Evolutionary conservation across 768 basidiomycete species (phyloP), one percentile per base, ranked within the genome.

Genomic region (Hygrocybe coccinea): DNA sequence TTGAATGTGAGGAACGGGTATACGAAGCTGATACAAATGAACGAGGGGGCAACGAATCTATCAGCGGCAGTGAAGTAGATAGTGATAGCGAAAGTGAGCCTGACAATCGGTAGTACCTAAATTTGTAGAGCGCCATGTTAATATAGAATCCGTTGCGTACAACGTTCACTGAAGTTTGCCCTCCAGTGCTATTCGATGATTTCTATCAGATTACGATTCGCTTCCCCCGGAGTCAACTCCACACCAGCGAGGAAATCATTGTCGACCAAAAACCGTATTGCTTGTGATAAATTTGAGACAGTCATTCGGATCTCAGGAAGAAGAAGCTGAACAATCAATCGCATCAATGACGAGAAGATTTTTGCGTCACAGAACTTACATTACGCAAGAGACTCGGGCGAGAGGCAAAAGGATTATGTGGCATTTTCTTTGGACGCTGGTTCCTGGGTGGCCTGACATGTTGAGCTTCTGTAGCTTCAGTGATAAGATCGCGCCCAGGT

Each of bases 201-300:
- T 65, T 86, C 74, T 17, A 92, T 89, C 67, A 77, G 74, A 57
- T 76, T 77, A 38, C 79, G 71, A 44, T 80, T 74, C 3, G 86
- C 86, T 67, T 92, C 83, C 0, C 95, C 95, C 14, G 89, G 87
- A 44, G 76, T 80, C 24, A 87, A 69, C 68, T 97, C 95, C 1
- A 95, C 91, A 29, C 80, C 81, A 44, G 77, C 74, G 35, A 97
- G 71, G 70, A 95, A 92, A 64, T 93, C 85, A 60, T 97, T 97
- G 58, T 89, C 88, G 1, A 91, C 92, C 15, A 95, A 69, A 69
- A 97, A 97, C 29, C 80, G 84, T 59, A 97, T 90, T 4, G 90
- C 91, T 68, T 97, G 95, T 0, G 93, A 93, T 4, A 97, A 77
- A 68, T 94, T 94, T 1, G 92, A 95, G 3, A 94, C 79, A 0